Percentiles rank a stretch among this genome's conserved stretches.
Conservation (phyloP, 2,329 filamentous ascomycete genomes). For the Aquanectria penicillioides region DNA sequence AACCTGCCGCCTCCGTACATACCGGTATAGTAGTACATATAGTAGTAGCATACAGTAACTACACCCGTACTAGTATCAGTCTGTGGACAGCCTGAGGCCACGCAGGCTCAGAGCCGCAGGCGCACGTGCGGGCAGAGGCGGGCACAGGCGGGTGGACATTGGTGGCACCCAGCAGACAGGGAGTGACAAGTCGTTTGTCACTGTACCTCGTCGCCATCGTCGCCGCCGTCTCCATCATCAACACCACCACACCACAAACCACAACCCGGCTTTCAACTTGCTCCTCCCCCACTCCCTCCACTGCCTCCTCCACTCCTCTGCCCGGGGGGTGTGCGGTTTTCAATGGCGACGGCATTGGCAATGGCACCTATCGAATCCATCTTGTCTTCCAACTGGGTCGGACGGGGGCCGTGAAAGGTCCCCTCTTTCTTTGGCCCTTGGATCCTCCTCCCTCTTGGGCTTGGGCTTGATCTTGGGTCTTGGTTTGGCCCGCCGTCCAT, state of each 20-base stretch:
- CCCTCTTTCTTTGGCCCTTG: slow-evolving; percentile 5
- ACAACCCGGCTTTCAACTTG: slow-evolving; percentile 18
- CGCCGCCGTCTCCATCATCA: slow-evolving; percentile 1
- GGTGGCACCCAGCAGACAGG: background rate
- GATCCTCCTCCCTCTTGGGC: slow-evolving; percentile 4
- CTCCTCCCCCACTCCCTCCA: slow-evolving; percentile 20
- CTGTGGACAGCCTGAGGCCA: background rate
- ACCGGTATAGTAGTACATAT: no score
- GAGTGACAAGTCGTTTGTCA: slow-evolving; percentile 18
- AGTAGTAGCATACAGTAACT: no score
- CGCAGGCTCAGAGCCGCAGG: no score
- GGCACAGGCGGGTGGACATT: slow-evolving; percentile 1
- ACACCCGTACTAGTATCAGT: no score
- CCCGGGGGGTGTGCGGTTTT: slow-evolving; percentile 19
- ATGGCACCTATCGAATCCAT: slow-evolving; percentile 13
- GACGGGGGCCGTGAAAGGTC: slow-evolving; percentile 20
- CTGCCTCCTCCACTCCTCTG: slow-evolving; percentile 19
- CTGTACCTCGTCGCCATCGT: slow-evolving; percentile 26
- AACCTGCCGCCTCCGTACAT: no score
- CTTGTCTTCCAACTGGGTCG: slow-evolving; percentile 22
- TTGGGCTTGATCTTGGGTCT: slow-evolving; percentile 3
- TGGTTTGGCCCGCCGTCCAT: no score
- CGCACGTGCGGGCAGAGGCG: background rate
- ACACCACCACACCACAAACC: slow-evolving; percentile 22
- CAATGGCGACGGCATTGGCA: slow-evolving; percentile 19